A percentile compares a stretch with the other conserved stretches of the same genome.
These are phyloP conservation scores for Anthostomella pinea DNA, from an alignment of 2,329 filamentous ascomycete species.

Conservation along the genomic window DNA sequence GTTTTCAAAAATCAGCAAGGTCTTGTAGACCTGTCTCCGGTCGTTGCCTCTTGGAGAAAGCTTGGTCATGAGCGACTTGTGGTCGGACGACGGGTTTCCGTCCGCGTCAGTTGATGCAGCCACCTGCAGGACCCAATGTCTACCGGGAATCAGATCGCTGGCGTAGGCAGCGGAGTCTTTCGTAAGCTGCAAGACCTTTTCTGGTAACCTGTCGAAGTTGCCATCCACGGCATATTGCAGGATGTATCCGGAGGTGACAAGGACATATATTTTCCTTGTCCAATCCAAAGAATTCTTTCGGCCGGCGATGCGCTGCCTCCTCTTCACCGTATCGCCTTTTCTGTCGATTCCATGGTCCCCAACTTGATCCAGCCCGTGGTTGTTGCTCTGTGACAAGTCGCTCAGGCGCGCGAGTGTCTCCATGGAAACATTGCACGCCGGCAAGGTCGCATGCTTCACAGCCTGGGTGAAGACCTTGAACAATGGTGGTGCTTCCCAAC, in stretches of 20 bases:
- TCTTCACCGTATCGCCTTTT: conserved; percentile 43
- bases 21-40: conserved; percentile 57
- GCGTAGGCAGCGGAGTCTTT: conserved; percentile 76
- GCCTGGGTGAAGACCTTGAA: conserved; percentile 87
- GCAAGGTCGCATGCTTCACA: conserved; percentile 69
- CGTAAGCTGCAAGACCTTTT: conserved; percentile 70
- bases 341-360: conserved; percentile 30
- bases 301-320: conserved; percentile 43
- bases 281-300: conserved; percentile 56
- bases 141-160: conserved; percentile 74
- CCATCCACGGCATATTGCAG: conserved; percentile 73
- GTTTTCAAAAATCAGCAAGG: conserved; percentile 70
- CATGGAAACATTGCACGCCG: conserved; percentile 63
- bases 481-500: conserved; percentile 70
- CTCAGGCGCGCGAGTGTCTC: conserved; percentile 66
- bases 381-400: conserved; percentile 37
- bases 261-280: conserved; percentile 69
- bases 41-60: conserved; percentile 58
- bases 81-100: conserved; percentile 46
- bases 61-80: conserved; percentile 63
- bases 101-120: conserved; percentile 63
- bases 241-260: conserved; percentile 68
- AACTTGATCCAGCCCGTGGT: conserved; percentile 23
- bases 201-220: conserved; percentile 66
- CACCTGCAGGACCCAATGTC: conserved; percentile 77